These are phyloP conservation scores for Schizopora paradoxa DNA, from an alignment of 1,284 basidiomycete genomes.

Conservation along the genomic window DNA sequence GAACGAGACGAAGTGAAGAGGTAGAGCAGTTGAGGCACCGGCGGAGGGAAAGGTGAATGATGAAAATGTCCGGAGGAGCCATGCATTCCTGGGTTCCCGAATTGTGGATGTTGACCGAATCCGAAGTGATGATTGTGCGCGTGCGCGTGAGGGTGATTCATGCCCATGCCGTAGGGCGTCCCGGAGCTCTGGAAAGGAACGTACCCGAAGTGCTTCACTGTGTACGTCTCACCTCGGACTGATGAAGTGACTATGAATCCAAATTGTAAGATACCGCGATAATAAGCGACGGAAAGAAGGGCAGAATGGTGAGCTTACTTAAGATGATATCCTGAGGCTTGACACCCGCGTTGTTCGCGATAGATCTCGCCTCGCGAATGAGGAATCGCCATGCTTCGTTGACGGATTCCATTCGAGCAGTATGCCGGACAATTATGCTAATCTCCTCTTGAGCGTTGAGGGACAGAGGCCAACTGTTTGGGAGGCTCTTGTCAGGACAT, in stretches of 20 bases:
- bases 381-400: constrained; percentile 42
- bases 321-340: constrained; percentile 41
- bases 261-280: neutral
- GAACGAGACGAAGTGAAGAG: constrained; percentile 31
- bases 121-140: constrained; percentile 1
- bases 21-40: constrained; percentile 34
- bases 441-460: constrained; percentile 34
- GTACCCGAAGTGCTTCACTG: neutral
- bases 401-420: constrained; percentile 26
- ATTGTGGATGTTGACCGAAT: constrained; percentile 31
- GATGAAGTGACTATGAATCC: constrained; percentile 30
- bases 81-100: constrained; percentile 23
- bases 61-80: constrained; percentile 16
- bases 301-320: constrained; percentile 27
- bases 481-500: neutral
- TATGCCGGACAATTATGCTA: constrained; percentile 36
- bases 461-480: constrained; percentile 44
- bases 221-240: constrained; percentile 32
- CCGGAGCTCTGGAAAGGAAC: neutral
- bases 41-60: constrained; percentile 5
- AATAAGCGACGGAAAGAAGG: neutral
- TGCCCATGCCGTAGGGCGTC: neutral
- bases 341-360: constrained; percentile 33
- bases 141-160: neutral
- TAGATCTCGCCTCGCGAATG: constrained; percentile 29